A percentile compares a stretch with the other conserved stretches of the same genome.
Conservation (phyloP, 1,139 yeast genomes). For the Hansenula sp. region DNA sequence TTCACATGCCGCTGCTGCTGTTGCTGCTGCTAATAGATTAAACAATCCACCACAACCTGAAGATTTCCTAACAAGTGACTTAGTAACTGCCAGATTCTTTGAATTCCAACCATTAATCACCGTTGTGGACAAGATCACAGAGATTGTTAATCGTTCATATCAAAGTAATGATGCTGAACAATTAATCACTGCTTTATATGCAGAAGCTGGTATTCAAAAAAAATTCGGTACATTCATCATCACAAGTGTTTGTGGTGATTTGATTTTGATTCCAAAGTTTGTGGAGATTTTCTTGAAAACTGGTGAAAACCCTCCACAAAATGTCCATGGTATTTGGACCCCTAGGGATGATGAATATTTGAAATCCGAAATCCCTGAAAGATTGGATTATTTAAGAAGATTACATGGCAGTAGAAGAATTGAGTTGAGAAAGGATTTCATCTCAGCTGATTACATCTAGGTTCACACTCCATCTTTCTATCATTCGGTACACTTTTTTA, state of each 20-base stretch:
- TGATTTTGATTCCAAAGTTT: slow-evolving; percentile 41
- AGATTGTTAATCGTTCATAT: slow-evolving; percentile 38
- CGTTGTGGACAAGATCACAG: slow-evolving; percentile 32
- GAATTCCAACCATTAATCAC: slow-evolving; percentile 21
- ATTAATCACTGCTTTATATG: slow-evolving; percentile 37
- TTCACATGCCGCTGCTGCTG: slow-evolving; percentile 21
- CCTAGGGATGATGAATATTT: slow-evolving; percentile 39
- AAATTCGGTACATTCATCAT: slow-evolving; percentile 43
- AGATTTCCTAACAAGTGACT: slow-evolving; percentile 20
- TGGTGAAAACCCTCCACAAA: slow-evolving; percentile 39
- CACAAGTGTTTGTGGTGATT: slow-evolving; percentile 47
- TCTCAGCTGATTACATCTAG: slow-evolving; percentile 31
- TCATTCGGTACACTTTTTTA: not conserved
- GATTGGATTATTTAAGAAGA: slow-evolving; percentile 26
- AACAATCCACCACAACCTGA: slow-evolving; percentile 12
- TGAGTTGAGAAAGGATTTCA: slow-evolving; percentile 34
- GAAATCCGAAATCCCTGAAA: slow-evolving; percentile 27
- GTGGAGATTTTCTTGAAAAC: slow-evolving; percentile 39
- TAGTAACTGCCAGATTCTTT: slow-evolving; percentile 23
- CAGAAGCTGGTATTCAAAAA: slow-evolving; percentile 41
- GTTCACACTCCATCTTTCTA: too few species aligned
- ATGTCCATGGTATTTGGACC: slow-evolving; percentile 48
- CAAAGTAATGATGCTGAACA: slow-evolving; percentile 41
- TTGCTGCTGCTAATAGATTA: slow-evolving; percentile 14
- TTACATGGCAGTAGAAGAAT: slow-evolving; percentile 36